Evolutionary conservation across 1,284 basidiomycete species (phyloP).

Genomic region (Sphagnurus paluster): DNA sequence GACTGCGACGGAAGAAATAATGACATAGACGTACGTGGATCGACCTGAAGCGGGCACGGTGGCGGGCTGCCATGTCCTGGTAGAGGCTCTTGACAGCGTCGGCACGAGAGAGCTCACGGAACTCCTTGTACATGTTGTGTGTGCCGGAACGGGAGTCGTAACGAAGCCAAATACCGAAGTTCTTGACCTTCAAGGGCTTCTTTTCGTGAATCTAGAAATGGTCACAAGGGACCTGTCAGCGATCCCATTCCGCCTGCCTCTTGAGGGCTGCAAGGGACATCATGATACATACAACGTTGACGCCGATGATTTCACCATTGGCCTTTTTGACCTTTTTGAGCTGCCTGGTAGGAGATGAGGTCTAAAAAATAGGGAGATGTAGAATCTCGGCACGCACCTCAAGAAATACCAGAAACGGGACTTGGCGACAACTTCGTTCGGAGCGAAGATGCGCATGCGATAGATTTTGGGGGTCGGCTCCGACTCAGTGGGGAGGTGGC

Average conservation of each 20-base stretch:
- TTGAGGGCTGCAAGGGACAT: conserved; percentile 80
- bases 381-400: conserved; percentile 54
- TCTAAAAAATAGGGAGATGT: background rate
- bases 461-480: conserved; percentile 96
- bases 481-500: conserved; percentile 92
- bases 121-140: conserved; percentile 99
- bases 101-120: conserved; percentile 92
- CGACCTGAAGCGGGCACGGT: conserved; percentile 98
- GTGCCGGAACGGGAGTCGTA: conserved; percentile 98
- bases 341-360: conserved; percentile 55
- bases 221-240: conserved; percentile 41
- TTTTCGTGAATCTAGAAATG: conserved; percentile 87
- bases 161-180: conserved; percentile 99
- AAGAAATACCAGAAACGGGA: conserved; percentile 99
- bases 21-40: conserved; percentile 75
- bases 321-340: conserved; percentile 99
- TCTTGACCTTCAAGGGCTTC: conserved; percentile 98
- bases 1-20: conserved; percentile 10
- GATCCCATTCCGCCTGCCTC: conserved; percentile 79
- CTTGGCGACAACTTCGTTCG: conserved; percentile 98
- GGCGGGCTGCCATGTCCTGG: conserved; percentile 99
- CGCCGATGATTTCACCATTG: conserved; percentile 97
- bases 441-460: conserved; percentile 99
- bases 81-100: conserved; percentile 97
- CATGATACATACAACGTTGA: conserved; percentile 86